Conservation (phyloP, 257 asterid species). For the Lantana camara region DNA sequence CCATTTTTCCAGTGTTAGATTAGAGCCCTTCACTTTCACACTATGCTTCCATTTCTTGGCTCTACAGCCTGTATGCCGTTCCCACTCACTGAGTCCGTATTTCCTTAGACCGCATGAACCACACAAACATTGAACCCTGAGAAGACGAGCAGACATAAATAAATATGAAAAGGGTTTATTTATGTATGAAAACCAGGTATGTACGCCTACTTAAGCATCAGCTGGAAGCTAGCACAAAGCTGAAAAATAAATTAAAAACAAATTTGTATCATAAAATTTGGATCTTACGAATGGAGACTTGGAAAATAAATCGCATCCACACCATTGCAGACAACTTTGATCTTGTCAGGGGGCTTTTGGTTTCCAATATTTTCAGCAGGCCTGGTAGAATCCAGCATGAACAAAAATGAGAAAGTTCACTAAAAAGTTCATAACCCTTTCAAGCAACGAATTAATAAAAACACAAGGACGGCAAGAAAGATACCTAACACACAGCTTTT, state of each 20-base stretch:
- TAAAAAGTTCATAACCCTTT: neutral
- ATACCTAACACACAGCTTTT: constrained; percentile 49
- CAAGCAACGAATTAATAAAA: constrained; percentile 14
- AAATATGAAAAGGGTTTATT: constrained; percentile 13
- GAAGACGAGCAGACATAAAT: constrained; percentile 24
- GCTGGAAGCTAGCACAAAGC: neutral
- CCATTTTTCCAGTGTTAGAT: constrained; percentile 81
- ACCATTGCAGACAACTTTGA: constrained; percentile 76
- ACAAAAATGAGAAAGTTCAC: constrained; percentile 18
- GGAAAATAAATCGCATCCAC: constrained; percentile 76
- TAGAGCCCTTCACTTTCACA: constrained; percentile 76
- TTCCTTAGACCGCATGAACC: constrained; percentile 81
- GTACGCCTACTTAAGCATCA: constrained; percentile 5
- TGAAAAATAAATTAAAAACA: neutral
- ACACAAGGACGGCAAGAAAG: constrained; percentile 23
- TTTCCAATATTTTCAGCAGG: constrained; percentile 45
- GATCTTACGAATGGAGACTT: constrained; percentile 79
- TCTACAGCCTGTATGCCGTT: constrained; percentile 91
- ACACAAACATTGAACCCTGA: constrained; percentile 91
- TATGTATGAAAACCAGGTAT: neutral
- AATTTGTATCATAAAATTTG: constrained; percentile 7
- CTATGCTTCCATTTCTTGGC: constrained; percentile 99
- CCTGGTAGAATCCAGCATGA: constrained; percentile 42
- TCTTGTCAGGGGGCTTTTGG: constrained; percentile 53
- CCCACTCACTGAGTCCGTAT: constrained; percentile 87